These are phyloP conservation scores for Picochlorum costavermella DNA, from an alignment of 139 green algal species.

Conservation along the genomic window DNA sequence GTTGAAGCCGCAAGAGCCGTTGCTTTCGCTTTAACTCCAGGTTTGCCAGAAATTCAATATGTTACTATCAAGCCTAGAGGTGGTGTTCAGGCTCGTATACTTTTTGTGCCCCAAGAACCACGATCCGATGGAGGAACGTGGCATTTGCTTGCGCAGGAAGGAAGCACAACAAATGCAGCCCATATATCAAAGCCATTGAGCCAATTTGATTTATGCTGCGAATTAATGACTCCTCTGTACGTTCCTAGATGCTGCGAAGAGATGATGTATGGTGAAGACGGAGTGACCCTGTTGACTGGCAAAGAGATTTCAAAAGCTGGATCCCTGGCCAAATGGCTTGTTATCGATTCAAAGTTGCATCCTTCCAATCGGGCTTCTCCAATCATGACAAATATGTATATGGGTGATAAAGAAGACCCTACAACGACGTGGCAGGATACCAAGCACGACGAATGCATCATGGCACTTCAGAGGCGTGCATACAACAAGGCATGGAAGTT, in stretches of 20 bases:
- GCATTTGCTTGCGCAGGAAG: constrained; percentile 1
- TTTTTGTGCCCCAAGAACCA: constrained; percentile 40
- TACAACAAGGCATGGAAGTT: constrained; percentile 23
- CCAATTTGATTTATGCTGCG: constrained; percentile 32
- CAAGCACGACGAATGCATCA: constrained; percentile 17
- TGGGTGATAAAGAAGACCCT: constrained; percentile 34
- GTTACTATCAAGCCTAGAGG: constrained; percentile 43
- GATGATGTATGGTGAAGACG: constrained; percentile 40
- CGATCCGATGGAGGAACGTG: constrained; percentile 32
- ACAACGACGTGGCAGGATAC: constrained; percentile 25
- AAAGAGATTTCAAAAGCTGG: constrained; percentile 42
- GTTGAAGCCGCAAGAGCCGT: constrained; percentile 44
- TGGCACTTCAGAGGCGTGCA: constrained; percentile 37
- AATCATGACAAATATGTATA: constrained; percentile 27
- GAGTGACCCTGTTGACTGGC: constrained; percentile 42
- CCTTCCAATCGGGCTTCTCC: constrained; percentile 28
- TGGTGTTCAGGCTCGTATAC: constrained; percentile 27
- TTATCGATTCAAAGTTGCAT: constrained; percentile 45
- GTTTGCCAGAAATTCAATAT: constrained; percentile 41
- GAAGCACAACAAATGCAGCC: constrained; percentile 16
- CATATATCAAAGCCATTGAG: constrained; percentile 8
- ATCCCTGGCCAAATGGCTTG: constrained; percentile 51
- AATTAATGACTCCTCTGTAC: constrained; percentile 49
- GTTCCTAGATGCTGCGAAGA: constrained; percentile 38
- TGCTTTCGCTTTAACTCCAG: constrained; percentile 40